Evolutionary conservation across 257 asterid genomes (phyloP).

Genomic region (Nicotiana attenuata): DNA sequence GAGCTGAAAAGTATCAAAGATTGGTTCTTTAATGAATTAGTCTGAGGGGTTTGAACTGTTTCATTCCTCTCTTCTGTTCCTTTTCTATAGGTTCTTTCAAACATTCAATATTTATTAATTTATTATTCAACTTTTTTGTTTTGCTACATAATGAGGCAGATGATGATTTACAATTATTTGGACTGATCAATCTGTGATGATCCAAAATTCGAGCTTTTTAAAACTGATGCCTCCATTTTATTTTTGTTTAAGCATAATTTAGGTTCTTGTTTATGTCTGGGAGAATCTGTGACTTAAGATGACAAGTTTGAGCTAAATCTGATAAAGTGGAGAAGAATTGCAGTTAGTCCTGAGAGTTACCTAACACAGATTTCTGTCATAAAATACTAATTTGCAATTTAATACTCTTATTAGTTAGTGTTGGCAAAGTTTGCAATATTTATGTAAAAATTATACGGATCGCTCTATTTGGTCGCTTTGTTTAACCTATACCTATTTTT

Average conservation of each 20-base stretch:
- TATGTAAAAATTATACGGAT: no score
- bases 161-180: slow-evolving; percentile 11
- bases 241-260: neutral
- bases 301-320: no score
- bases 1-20: neutral
- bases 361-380: no score
- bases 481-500: no score
- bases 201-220: slow-evolving; percentile 24
- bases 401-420: no score
- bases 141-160: neutral
- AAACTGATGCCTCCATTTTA: slow-evolving; percentile 18
- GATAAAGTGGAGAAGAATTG: no score
- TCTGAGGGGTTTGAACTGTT: slow-evolving; percentile 5
- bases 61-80: slow-evolving; percentile 1
- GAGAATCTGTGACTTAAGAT: no score
- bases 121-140: neutral
- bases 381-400: no score
- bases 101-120: neutral
- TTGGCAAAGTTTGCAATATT: no score
- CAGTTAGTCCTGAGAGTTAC: no score
- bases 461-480: no score
- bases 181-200: slow-evolving; percentile 16
- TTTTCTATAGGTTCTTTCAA: neutral
- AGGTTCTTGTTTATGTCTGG: no score
- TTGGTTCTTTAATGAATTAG: neutral